Conservation (phyloP, 768 basidiomycete genomes). For the Terana coerulea region DNA sequence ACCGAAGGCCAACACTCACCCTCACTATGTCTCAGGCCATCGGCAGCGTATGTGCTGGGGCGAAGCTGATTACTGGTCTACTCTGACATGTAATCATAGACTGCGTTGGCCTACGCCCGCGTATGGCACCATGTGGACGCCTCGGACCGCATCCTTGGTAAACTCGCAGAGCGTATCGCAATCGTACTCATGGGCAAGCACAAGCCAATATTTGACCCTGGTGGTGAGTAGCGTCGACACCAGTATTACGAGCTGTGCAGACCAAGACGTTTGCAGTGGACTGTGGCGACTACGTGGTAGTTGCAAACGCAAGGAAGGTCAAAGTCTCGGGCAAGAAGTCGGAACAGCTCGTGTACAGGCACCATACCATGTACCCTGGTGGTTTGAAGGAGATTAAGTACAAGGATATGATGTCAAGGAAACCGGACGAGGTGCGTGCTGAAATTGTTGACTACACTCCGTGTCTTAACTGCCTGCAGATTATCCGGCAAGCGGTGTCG, state of each 20-base stretch:
- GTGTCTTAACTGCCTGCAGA: slow-evolving; percentile 46
- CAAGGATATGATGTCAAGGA: slow-evolving; percentile 73
- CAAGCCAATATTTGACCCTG: slow-evolving; percentile 94
- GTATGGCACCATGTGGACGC: slow-evolving; percentile 97
- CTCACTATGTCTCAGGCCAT: slow-evolving; percentile 71
- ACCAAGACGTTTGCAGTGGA: slow-evolving; percentile 36
- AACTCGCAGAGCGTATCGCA: slow-evolving; percentile 91
- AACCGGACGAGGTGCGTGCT: slow-evolving; percentile 81
- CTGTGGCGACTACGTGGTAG: slow-evolving; percentile 96
- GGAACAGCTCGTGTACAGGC: slow-evolving; percentile 81
- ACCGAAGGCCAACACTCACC: not conserved
- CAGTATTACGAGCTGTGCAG: not conserved
- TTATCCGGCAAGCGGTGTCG: slow-evolving; percentile 92
- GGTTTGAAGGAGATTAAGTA: slow-evolving; percentile 91
- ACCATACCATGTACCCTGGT: slow-evolving; percentile 91
- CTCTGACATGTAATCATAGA: slow-evolving; percentile 43
- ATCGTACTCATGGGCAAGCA: slow-evolving; percentile 98
- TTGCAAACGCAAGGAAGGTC: slow-evolving; percentile 83
- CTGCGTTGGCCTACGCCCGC: slow-evolving; percentile 91
- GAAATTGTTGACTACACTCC: not conserved
- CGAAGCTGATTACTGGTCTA: too few species aligned
- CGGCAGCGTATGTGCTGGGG: slow-evolving; percentile 60
- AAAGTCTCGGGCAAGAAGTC: slow-evolving; percentile 88
- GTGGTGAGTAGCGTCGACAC: slow-evolving; percentile 47
- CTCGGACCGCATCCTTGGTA: slow-evolving; percentile 86